Conservation (phyloP, 164 flowering plant genomes). For the Magnolia kwangsiensis region DNA sequence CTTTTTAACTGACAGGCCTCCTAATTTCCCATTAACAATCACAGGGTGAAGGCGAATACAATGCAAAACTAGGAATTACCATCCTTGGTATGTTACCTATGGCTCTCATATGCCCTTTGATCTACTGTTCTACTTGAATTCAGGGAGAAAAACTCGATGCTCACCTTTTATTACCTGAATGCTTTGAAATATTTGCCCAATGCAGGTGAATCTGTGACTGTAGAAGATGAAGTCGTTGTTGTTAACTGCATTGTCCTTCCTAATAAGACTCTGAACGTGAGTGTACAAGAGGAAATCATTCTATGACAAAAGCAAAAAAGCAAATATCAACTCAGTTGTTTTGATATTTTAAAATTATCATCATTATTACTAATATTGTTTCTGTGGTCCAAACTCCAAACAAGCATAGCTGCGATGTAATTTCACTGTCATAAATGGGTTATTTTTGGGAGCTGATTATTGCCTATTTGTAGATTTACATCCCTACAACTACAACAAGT, state of each 20-base stretch:
- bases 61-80: constrained; percentile 72
- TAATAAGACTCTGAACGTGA: constrained; percentile 82
- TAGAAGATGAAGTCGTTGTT: constrained; percentile 97
- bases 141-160: neutral
- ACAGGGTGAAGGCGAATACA: constrained; percentile 65
- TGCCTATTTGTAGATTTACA: too few relatives aligned
- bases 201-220: constrained; percentile 86
- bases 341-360: too few relatives aligned
- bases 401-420: too few relatives aligned
- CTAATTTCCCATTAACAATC: neutral
- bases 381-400: too few relatives aligned
- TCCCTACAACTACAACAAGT: too few relatives aligned
- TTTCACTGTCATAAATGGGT: too few relatives aligned
- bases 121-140: neutral
- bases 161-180: neutral
- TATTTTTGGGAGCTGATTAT: too few relatives aligned
- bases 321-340: too few relatives aligned
- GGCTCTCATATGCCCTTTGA: neutral
- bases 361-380: too few relatives aligned
- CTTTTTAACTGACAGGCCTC: neutral
- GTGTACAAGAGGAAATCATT: constrained; percentile 95
- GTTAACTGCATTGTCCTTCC: constrained; percentile 90
- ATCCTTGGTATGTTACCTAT: constrained; percentile 50
- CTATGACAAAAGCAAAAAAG: constrained; percentile 27
- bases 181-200: neutral